Conservation (phyloP, 805 yeast genomes). For the Myxozyma udenii region DNA sequence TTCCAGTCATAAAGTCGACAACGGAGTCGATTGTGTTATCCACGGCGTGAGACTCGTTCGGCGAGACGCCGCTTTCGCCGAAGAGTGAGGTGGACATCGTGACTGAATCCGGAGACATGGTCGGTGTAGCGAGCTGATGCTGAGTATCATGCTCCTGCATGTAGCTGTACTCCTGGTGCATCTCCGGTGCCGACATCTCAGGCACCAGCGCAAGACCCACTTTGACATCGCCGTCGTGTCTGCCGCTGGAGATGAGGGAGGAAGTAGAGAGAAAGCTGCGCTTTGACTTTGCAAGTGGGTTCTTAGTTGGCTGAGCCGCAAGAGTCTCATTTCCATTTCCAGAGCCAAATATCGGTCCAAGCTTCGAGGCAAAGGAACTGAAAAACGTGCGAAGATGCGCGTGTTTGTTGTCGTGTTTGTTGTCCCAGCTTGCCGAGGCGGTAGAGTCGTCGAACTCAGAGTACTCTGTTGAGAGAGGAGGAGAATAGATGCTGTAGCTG, state of each 20-base stretch:
- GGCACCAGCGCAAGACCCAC: neutral
- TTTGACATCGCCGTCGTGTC: neutral
- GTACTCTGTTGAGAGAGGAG: neutral
- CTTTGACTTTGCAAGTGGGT: neutral
- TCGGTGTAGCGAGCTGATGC: neutral
- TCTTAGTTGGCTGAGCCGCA: too few relatives aligned
- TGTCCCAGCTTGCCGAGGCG: neutral
- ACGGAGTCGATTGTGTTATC: neutral
- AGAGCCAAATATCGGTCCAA: constrained; percentile 18
- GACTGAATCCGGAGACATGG: neutral
- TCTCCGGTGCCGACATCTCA: neutral
- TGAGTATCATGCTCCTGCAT: too few relatives aligned
- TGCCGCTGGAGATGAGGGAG: neutral
- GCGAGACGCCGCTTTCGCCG: neutral
- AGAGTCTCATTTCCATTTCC: too few relatives aligned
- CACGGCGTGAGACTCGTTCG: neutral
- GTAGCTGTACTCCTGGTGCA: too few relatives aligned
- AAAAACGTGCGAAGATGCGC: constrained; percentile 16
- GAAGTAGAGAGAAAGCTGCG: neutral
- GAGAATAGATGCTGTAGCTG: neutral
- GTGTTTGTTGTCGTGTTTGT: constrained; percentile 4
- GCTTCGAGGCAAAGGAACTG: constrained; percentile 18
- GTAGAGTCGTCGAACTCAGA: too few relatives aligned
- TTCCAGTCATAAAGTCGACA: neutral
- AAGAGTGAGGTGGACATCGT: neutral